A percentile compares a stretch with the other conserved stretches of the same genome.
phyloP scores from a whole-genome alignment of 495 filamentous ascomycete genomes.

The Penicillium subrubescens region DNA sequence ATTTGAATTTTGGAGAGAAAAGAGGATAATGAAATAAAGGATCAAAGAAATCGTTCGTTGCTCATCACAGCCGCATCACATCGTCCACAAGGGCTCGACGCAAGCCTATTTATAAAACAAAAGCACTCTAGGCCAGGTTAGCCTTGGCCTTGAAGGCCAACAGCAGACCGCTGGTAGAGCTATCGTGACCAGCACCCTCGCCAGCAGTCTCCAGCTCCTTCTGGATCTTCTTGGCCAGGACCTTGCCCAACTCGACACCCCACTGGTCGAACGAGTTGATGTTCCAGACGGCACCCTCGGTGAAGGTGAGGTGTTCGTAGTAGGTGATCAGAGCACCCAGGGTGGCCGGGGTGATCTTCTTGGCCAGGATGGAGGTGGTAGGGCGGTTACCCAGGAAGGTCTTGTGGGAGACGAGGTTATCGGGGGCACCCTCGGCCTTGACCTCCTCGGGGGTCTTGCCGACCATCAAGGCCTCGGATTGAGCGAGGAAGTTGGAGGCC shows the following conservation, averaged over 20 bases:
- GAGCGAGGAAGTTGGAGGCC: constrained; percentile 97
- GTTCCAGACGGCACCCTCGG: constrained; percentile 96
- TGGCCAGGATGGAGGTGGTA: constrained; percentile 89
- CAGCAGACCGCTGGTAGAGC: constrained; percentile 84
- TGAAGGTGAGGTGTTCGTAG: constrained; percentile 98
- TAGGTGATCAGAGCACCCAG: constrained; percentile 95
- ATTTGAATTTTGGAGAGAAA: neutral
- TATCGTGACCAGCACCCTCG: constrained; percentile 73
- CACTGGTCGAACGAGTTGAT: constrained; percentile 99
- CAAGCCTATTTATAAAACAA: constrained; percentile 4
- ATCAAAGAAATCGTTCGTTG: constrained; percentile 30
- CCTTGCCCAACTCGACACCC: constrained; percentile 98
- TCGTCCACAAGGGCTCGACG: constrained; percentile 16
- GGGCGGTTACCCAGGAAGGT: constrained; percentile 97
- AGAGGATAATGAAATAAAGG: constrained; percentile 1
- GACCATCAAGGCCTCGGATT: constrained; percentile 97
- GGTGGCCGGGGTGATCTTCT: constrained; percentile 92
- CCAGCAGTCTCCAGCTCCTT: constrained; percentile 74
- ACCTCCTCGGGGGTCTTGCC: constrained; percentile 93
- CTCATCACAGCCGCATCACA: constrained; percentile 27
- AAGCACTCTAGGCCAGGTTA: constrained; percentile 41
- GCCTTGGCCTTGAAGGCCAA: constrained; percentile 79
- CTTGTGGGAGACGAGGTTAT: constrained; percentile 92
- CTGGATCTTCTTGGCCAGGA: constrained; percentile 87
- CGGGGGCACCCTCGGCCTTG: constrained; percentile 81